A percentile compares a stretch with the other conserved stretches of the same genome.
These are phyloP conservation scores for Nicotiana sylvestris DNA, from an alignment of 257 asterid genomes.

Conservation along the genomic window DNA sequence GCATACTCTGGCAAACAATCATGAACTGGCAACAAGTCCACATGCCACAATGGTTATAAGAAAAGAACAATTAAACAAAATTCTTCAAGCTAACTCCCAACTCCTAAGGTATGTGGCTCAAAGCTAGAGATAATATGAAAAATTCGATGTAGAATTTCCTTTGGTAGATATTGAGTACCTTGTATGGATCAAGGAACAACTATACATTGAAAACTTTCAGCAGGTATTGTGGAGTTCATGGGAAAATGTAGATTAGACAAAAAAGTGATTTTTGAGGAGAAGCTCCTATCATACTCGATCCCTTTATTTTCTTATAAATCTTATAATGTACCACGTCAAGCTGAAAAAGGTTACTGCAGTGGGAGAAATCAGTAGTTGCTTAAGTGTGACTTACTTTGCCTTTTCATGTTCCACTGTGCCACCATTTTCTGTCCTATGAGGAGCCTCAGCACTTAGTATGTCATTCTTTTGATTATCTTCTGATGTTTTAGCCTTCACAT, in stretches of 20 bases:
- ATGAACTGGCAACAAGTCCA: neutral
- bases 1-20: neutral
- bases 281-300: neutral
- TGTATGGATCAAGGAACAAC: neutral
- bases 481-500: constrained; percentile 20
- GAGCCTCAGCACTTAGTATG: constrained; percentile 20
- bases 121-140: neutral
- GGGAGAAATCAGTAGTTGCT: neutral
- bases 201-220: neutral
- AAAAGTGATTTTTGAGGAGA: neutral
- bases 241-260: neutral
- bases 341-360: neutral
- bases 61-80: neutral
- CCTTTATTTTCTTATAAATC: neutral
- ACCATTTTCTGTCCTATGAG: constrained; percentile 25
- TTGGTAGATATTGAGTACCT: neutral
- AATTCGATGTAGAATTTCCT: neutral
- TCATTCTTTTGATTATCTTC: constrained; percentile 30
- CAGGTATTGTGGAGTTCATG: neutral
- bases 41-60: constrained; percentile 1
- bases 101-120: neutral
- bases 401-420: constrained; percentile 22
- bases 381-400: constrained; percentile 19
- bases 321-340: neutral
- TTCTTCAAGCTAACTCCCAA: neutral